These are phyloP conservation scores for Claviceps digitariae DNA, from an alignment of 2,329 filamentous ascomycete species.

Conservation along the genomic window DNA sequence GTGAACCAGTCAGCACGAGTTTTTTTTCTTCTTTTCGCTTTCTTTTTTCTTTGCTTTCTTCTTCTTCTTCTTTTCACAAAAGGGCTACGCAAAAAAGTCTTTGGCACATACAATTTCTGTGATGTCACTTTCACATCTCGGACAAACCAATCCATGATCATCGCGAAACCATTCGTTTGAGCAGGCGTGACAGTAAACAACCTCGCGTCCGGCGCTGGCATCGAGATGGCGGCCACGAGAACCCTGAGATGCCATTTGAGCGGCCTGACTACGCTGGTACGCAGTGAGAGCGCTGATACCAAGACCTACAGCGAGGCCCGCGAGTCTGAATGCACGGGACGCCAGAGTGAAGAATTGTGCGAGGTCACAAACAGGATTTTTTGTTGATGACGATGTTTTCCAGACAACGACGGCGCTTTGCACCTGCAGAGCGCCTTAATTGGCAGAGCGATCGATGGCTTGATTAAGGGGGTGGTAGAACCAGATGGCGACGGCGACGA, in stretches of 20 bases:
- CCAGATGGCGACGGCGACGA: neutral
- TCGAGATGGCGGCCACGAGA: slow-evolving; percentile 29
- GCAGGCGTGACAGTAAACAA: slow-evolving; percentile 80
- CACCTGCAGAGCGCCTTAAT: neutral
- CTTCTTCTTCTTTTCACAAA: neutral
- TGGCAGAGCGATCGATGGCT: neutral
- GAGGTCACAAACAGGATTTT: neutral
- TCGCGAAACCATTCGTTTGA: slow-evolving; percentile 67
- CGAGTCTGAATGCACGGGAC: slow-evolving; percentile 39
- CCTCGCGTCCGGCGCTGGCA: slow-evolving; percentile 43
- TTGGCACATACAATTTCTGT: slow-evolving; percentile 64
- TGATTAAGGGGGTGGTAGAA: neutral
- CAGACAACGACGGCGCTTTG: too few relatives aligned
- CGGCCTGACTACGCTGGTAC: slow-evolving; percentile 32
- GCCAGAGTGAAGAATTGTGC: slow-evolving; percentile 30
- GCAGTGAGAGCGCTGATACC: slow-evolving; percentile 44
- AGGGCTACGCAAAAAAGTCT: neutral
- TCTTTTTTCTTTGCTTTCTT: too few relatives aligned
- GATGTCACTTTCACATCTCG: slow-evolving; percentile 62
- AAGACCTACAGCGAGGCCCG: slow-evolving; percentile 44
- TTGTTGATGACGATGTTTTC: neutral
- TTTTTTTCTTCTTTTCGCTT: too few relatives aligned
- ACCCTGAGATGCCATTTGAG: slow-evolving; percentile 23
- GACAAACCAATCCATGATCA: slow-evolving; percentile 56
- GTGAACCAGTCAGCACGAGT: slow-evolving; percentile 7